Percentiles rank a stretch among this genome's conserved stretches.
phyloP scores from a whole-genome alignment of 2,329 filamentous ascomycete species.

The Aspergillus ustus region DNA sequence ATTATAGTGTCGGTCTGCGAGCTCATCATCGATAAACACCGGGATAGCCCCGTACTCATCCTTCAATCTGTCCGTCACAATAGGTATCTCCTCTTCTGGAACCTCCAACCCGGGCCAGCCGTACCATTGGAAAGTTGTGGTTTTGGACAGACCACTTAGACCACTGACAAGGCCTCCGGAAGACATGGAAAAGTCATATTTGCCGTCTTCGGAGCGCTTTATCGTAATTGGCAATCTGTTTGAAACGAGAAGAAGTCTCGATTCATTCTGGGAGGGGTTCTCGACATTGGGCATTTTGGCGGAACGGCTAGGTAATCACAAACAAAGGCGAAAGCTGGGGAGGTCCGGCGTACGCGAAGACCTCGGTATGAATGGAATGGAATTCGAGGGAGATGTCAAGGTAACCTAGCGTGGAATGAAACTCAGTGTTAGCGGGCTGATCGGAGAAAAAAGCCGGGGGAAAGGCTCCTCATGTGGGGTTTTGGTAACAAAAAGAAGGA shows the following conservation, averaged over 20 bases:
- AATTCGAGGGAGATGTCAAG: neutral
- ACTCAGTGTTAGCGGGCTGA: neutral
- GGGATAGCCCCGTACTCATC: slow-evolving; percentile 88
- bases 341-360: neutral
- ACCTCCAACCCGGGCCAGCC: slow-evolving; percentile 96
- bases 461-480: neutral
- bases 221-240: slow-evolving; percentile 97
- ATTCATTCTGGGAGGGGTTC: slow-evolving; percentile 38
- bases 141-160: slow-evolving; percentile 86
- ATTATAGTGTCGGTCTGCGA: slow-evolving; percentile 96
- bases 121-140: slow-evolving; percentile 97
- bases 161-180: slow-evolving; percentile 95
- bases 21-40: slow-evolving; percentile 89
- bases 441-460: neutral
- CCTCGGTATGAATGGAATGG: neutral
- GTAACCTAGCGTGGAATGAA: neutral
- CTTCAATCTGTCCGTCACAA: slow-evolving; percentile 77
- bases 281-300: slow-evolving; percentile 41
- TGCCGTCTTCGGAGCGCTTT: slow-evolving; percentile 87
- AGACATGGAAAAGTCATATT: slow-evolving; percentile 94
- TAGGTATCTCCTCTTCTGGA: slow-evolving; percentile 77
- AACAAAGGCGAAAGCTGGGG: slow-evolving; percentile 3
- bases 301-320: slow-evolving; percentile 1
- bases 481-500: neutral
- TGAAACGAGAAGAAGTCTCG: slow-evolving; percentile 78